A percentile compares a stretch with the other conserved stretches of the same genome.
phyloP scores from a whole-genome alignment of 2,329 filamentous ascomycete species.

The Lachnellula occidentalis region DNA sequence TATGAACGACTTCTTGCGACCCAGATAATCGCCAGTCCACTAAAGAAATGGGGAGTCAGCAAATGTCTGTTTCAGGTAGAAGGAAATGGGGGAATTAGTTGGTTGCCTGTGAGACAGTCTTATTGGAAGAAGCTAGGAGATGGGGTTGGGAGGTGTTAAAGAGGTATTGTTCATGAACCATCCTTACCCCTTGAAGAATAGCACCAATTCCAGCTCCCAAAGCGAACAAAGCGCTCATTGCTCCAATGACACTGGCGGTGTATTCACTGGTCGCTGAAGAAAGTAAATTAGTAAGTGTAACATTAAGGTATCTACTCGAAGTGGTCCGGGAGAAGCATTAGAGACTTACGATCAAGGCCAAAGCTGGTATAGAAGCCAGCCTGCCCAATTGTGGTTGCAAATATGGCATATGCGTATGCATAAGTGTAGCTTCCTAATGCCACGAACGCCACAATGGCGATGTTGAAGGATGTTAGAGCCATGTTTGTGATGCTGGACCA shows the following conservation, averaged over 20 bases:
- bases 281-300: conserved; percentile 33
- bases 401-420: conserved; percentile 33
- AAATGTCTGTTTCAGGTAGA: too few species aligned
- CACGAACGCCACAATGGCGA: conserved; percentile 33
- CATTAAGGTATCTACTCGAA: too few species aligned
- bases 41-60: conserved; percentile 37
- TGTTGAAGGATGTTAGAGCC: conserved; percentile 18
- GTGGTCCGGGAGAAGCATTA: too few species aligned
- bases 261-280: conserved; percentile 17
- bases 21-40: conserved; percentile 56
- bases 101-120: too few species aligned
- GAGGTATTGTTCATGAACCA: too few species aligned
- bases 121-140: too few species aligned
- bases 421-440: conserved; percentile 32
- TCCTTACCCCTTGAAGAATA: conserved; percentile 57
- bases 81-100: too few species aligned
- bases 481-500: too few species aligned
- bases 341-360: too few species aligned
- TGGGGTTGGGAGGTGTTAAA: too few species aligned
- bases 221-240: conserved; percentile 40
- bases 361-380: conserved; percentile 34
- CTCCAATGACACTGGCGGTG: conserved; percentile 35
- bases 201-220: conserved; percentile 39
- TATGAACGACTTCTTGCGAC: conserved; percentile 35
- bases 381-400: conserved; percentile 41